Evolutionary conservation across 2,329 filamentous ascomycete species (phyloP).

Genomic region (Leptographium wingfieldii): DNA sequence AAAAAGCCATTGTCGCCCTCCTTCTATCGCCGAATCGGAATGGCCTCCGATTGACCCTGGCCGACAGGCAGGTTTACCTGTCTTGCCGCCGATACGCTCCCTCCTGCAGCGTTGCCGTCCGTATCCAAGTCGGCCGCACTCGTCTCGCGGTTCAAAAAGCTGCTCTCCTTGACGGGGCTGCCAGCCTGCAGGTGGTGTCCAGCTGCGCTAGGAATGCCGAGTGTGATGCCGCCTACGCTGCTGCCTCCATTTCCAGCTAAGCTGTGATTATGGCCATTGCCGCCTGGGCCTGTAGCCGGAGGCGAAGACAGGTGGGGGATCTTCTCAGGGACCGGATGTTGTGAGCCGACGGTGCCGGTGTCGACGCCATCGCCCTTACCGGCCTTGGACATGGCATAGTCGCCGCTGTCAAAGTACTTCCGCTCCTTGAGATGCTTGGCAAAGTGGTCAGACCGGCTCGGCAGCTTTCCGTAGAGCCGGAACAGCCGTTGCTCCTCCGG

Average conservation of each 20-base stretch:
- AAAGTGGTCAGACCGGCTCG: conserved; percentile 88
- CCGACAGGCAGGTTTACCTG: conserved; percentile 3
- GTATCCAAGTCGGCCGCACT: conserved; percentile 44
- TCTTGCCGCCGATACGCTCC: conserved; percentile 12
- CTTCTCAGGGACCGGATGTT: conserved; percentile 90
- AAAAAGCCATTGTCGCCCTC: neutral
- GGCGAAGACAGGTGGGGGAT: conserved; percentile 79
- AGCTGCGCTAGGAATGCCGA: conserved; percentile 29
- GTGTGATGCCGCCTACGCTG: conserved; percentile 24
- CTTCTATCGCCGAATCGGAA: conserved; percentile 50
- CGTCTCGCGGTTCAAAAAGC: conserved; percentile 72
- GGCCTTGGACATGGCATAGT: conserved; percentile 93
- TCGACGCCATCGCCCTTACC: conserved; percentile 92
- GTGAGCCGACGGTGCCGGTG: conserved; percentile 83
- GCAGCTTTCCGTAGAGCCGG: conserved; percentile 94
- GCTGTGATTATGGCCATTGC: conserved; percentile 7
- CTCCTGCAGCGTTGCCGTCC: conserved; percentile 4
- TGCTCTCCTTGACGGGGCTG: conserved; percentile 83
- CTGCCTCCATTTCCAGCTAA: conserved; percentile 16
- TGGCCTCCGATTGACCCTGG: conserved; percentile 28
- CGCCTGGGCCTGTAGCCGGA: conserved; percentile 26
- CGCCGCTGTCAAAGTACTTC: conserved; percentile 95
- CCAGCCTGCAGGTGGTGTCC: conserved; percentile 44
- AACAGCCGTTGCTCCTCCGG: conserved; percentile 94
- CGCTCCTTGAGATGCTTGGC: conserved; percentile 99